Percentiles rank a stretch among this genome's conserved stretches.
Conservation (phyloP, 768 basidiomycete species). For the Pisolithus marmoratus region DNA sequence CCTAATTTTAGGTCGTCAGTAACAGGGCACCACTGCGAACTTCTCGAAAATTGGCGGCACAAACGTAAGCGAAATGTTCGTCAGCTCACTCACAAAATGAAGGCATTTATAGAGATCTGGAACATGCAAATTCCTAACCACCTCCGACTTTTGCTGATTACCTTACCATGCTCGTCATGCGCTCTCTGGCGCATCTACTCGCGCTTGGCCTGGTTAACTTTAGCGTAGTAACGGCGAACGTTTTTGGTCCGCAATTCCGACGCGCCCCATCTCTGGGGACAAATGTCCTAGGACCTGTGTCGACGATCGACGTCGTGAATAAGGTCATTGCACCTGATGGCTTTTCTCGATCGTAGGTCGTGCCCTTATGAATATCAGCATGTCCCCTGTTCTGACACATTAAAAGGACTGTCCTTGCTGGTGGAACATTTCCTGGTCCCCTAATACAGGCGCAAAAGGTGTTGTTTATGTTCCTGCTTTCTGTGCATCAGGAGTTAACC, state of each 20-base stretch:
- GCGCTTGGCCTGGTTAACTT: not conserved
- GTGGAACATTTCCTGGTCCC: slow-evolving; percentile 40
- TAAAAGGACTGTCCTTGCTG: slow-evolving; percentile 36
- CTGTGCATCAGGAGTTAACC: not conserved
- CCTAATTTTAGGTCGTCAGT: no score
- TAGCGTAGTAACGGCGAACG: not conserved
- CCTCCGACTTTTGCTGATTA: no score
- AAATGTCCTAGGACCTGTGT: slow-evolving; percentile 11
- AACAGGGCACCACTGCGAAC: no score
- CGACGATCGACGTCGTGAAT: slow-evolving; percentile 34
- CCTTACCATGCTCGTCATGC: not conserved
- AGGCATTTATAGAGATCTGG: no score
- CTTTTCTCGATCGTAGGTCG: slow-evolving; percentile 33
- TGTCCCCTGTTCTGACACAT: not conserved
- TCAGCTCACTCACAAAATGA: no score
- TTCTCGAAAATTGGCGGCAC: no score
- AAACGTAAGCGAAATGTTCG: no score
- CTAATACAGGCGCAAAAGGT: slow-evolving; percentile 37
- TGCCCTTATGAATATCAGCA: not conserved
- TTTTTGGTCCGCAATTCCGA: not conserved
- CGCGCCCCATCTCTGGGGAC: not conserved
- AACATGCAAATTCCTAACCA: no score
- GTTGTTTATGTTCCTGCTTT: not conserved
- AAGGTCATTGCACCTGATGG: slow-evolving; percentile 42
- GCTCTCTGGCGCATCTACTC: not conserved